These are phyloP conservation scores for Pluteus cervinus DNA, from an alignment of 768 basidiomycete genomes.

Conservation along the genomic window DNA sequence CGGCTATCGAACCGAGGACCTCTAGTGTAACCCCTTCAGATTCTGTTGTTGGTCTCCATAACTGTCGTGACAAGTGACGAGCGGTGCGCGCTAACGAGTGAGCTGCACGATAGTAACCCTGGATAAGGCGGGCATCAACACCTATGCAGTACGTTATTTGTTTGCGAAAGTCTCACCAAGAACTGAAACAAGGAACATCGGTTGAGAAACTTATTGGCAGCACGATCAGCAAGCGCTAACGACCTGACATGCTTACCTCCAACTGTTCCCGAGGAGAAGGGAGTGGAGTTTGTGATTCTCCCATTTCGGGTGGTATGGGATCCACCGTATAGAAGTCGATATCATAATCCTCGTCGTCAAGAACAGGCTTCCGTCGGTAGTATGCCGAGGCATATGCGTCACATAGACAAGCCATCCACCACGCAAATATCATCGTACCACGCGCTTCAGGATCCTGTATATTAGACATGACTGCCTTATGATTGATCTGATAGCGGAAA, in stretches of 20 bases:
- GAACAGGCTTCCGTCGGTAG: constrained; percentile 77
- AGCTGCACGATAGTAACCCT: constrained; percentile 83
- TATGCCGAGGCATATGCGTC: constrained; percentile 83
- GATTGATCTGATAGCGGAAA: constrained; percentile 57
- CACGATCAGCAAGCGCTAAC: background rate
- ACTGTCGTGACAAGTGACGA: constrained; percentile 71
- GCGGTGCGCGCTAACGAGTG: constrained; percentile 81
- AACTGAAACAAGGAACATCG: constrained; percentile 37
- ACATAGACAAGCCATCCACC: constrained; percentile 88
- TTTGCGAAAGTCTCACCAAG: constrained; percentile 43
- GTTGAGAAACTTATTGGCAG: constrained; percentile 2
- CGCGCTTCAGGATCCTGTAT: constrained; percentile 71
- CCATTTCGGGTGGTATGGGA: constrained; percentile 42
- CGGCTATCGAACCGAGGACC: constrained; percentile 49
- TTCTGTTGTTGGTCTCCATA: constrained; percentile 78
- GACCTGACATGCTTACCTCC: constrained; percentile 44
- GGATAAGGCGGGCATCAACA: constrained; percentile 14
- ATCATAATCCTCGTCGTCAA: constrained; percentile 88
- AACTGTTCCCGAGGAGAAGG: constrained; percentile 74
- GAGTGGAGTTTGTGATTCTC: constrained; percentile 37
- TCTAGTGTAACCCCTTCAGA: constrained; percentile 72
- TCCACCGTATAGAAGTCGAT: constrained; percentile 83
- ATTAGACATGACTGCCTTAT: constrained; percentile 69
- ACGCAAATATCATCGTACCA: constrained; percentile 85
- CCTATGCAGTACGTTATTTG: constrained; percentile 8